These are phyloP conservation scores for Coelastrella sp. DNA, from an alignment of 139 green algal species.

Conservation along the genomic window DNA sequence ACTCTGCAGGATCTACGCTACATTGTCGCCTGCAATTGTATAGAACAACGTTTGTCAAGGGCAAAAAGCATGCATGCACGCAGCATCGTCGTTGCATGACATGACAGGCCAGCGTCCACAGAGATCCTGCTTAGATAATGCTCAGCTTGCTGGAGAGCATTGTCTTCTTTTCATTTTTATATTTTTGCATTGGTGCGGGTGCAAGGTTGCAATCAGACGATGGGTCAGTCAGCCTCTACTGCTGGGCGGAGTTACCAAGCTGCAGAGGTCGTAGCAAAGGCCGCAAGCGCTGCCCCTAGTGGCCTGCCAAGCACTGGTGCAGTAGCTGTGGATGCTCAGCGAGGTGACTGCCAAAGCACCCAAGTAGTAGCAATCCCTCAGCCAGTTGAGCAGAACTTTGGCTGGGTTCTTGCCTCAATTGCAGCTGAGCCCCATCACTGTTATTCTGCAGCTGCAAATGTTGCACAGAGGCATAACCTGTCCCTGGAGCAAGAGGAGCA, in stretches of 20 bases:
- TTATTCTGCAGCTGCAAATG: slow-evolving; percentile 14
- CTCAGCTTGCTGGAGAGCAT: too few species aligned
- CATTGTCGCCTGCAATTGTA: too few species aligned
- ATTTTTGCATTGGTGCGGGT: too few species aligned
- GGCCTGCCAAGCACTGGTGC: not conserved
- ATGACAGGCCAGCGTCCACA: too few species aligned
- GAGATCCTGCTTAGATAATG: too few species aligned
- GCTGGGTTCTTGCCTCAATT: not conserved
- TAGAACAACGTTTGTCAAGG: too few species aligned
- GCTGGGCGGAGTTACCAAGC: slow-evolving; percentile 39
- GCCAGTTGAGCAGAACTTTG: not conserved
- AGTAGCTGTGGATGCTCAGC: slow-evolving; percentile 27
- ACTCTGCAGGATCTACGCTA: too few species aligned
- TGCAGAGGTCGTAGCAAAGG: not conserved
- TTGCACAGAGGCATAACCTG: not conserved
- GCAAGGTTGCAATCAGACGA: not conserved
- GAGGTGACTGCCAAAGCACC: not conserved
- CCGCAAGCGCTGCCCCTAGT: not conserved
- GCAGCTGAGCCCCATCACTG: not conserved
- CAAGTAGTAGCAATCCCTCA: not conserved
- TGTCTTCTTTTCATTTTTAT: too few species aligned
- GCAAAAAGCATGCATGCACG: too few species aligned
- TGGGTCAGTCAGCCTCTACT: slow-evolving; percentile 24
- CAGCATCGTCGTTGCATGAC: too few species aligned
- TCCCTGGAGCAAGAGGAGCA: slow-evolving; percentile 37